These are phyloP conservation scores for Russula abietina DNA, from an alignment of 768 basidiomycete species.

Conservation along the genomic window DNA sequence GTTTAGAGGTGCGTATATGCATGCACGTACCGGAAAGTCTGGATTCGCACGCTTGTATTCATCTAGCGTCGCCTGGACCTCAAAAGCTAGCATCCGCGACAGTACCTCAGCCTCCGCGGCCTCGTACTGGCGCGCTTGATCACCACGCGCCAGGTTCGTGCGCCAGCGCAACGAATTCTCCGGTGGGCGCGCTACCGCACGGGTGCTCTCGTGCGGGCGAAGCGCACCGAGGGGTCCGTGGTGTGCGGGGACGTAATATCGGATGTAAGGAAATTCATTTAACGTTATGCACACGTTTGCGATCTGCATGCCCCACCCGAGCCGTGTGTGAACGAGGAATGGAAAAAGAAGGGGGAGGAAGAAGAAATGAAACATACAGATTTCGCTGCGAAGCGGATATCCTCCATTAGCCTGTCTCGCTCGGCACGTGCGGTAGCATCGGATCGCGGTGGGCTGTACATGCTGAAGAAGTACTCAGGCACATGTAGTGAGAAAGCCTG, in stretches of 20 bases:
- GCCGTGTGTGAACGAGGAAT: not conserved
- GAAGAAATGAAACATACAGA: slow-evolving; percentile 41
- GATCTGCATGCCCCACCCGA: slow-evolving; percentile 44
- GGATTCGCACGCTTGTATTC: slow-evolving; percentile 81
- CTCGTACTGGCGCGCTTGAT: slow-evolving; percentile 62
- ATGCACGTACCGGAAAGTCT: slow-evolving; percentile 81
- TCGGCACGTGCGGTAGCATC: slow-evolving; percentile 61
- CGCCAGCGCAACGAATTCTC: slow-evolving; percentile 70
- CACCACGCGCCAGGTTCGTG: slow-evolving; percentile 71
- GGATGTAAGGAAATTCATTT: slow-evolving; percentile 87
- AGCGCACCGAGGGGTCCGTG: slow-evolving; percentile 83
- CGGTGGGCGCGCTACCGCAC: slow-evolving; percentile 54
- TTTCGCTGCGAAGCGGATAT: slow-evolving; percentile 70
- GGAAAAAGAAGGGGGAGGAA: not conserved
- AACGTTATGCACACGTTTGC: slow-evolving; percentile 84
- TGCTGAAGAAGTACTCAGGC: slow-evolving; percentile 79
- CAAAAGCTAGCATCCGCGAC: slow-evolving; percentile 75
- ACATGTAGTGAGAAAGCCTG: slow-evolving; percentile 76
- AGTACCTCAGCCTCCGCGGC: slow-evolving; percentile 69
- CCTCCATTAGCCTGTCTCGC: slow-evolving; percentile 77
- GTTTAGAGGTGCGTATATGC: slow-evolving; percentile 27
- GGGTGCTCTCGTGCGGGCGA: slow-evolving; percentile 56
- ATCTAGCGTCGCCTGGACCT: slow-evolving; percentile 79
- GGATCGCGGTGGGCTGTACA: slow-evolving; percentile 78
- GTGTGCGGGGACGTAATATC: slow-evolving; percentile 83